These are phyloP conservation scores for Diaporthe ilicicola DNA, from an alignment of 2,329 filamentous ascomycete genomes.

Conservation along the genomic window DNA sequence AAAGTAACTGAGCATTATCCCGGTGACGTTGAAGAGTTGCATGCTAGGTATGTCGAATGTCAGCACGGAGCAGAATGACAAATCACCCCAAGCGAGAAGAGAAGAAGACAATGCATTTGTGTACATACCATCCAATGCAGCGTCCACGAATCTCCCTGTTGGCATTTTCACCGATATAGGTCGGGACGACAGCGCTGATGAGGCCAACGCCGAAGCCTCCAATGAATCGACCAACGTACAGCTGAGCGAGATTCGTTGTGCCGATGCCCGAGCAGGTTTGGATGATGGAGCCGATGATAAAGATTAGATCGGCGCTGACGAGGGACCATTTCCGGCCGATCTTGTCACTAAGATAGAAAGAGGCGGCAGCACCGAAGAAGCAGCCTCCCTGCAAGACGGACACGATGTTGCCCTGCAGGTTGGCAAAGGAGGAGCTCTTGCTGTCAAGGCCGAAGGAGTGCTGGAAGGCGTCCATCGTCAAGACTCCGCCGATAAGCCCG, in stretches of 20 bases:
- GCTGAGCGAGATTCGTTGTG: slow-evolving; percentile 28
- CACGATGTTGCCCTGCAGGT: slow-evolving; percentile 49
- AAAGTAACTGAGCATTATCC: slow-evolving; percentile 33
- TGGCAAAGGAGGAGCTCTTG: slow-evolving; percentile 27
- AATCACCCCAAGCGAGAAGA: not conserved
- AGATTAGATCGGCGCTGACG: slow-evolving; percentile 26
- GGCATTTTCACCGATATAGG: slow-evolving; percentile 32
- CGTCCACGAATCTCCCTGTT: slow-evolving; percentile 30
- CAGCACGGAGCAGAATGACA: not conserved
- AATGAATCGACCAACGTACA: slow-evolving; percentile 31
- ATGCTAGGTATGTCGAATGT: slow-evolving; percentile 1
- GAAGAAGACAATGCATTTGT: not conserved
- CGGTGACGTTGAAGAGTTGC: slow-evolving; percentile 33
- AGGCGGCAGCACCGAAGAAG: slow-evolving; percentile 33
- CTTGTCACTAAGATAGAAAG: slow-evolving; percentile 62
- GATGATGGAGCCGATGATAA: slow-evolving; percentile 25
- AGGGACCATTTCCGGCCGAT: slow-evolving; percentile 40
- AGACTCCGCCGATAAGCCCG: slow-evolving; percentile 32
- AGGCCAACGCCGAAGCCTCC: slow-evolving; percentile 33
- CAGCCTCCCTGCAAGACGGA: slow-evolving; percentile 33
- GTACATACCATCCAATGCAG: slow-evolving; percentile 30
- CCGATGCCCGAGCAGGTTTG: slow-evolving; percentile 27
- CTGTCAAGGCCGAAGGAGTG: slow-evolving; percentile 31
- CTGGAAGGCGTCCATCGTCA: slow-evolving; percentile 33
- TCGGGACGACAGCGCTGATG: slow-evolving; percentile 32